Percentiles rank a stretch among this genome's conserved stretches.
These are phyloP conservation scores for Starmera quercuum DNA, from an alignment of 805 yeast genomes.

Conservation along the genomic window DNA sequence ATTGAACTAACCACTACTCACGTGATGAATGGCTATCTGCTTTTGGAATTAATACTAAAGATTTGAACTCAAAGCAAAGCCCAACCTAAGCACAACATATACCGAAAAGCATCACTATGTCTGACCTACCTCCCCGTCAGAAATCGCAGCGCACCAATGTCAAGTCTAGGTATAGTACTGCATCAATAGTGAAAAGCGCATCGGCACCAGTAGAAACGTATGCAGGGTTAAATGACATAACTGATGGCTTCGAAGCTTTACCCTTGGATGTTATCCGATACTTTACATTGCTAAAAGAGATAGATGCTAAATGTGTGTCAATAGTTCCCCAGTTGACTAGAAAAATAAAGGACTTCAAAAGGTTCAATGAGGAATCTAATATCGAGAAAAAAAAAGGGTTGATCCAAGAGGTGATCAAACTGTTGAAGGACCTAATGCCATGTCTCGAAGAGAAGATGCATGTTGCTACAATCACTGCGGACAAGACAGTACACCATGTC, in stretches of 20 bases:
- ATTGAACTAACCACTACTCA: too few relatives aligned
- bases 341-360: conserved; percentile 42
- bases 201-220: conserved; percentile 39
- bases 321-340: conserved; percentile 60
- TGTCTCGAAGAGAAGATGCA: conserved; percentile 96
- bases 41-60: too few relatives aligned
- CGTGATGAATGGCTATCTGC: too few relatives aligned
- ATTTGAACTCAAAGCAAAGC: too few relatives aligned
- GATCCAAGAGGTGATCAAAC: conserved; percentile 28
- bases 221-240: conserved; percentile 87
- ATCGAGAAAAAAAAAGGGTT: conserved; percentile 17
- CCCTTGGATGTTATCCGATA: conserved; percentile 80
- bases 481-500: conserved; percentile 60
- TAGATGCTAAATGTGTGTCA: conserved; percentile 86
- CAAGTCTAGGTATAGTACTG: neutral
- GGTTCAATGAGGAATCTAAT: conserved; percentile 17
- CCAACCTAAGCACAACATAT: too few relatives aligned
- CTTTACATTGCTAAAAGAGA: conserved; percentile 82
- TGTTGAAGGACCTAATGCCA: conserved; percentile 69
- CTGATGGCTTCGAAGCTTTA: conserved; percentile 85
- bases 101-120: too few relatives aligned
- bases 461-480: conserved; percentile 87
- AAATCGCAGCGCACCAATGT: neutral
- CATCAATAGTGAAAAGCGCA: conserved; percentile 13
- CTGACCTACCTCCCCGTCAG: neutral